Percentiles rank a stretch among this genome's conserved stretches.
Conservation (phyloP, 495 filamentous ascomycete species). For the Tuber melanosporum region DNA sequence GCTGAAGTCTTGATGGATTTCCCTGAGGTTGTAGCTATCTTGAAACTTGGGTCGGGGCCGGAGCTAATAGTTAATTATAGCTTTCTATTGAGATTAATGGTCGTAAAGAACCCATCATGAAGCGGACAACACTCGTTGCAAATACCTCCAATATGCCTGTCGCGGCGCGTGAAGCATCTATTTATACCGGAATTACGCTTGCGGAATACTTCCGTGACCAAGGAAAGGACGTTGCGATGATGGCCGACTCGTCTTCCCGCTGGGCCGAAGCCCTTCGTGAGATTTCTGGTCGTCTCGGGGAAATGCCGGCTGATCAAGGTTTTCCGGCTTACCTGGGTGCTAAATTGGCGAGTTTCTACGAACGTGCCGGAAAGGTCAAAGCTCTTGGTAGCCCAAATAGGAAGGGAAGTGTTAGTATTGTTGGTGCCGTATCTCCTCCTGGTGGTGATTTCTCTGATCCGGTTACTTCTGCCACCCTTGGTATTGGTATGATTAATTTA, state of each 20-base stretch:
- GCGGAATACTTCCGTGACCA: conserved; percentile 99
- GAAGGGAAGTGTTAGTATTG: conserved; percentile 89
- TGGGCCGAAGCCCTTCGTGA: conserved; percentile 99
- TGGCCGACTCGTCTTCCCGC: conserved; percentile 97
- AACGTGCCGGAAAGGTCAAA: conserved; percentile 83
- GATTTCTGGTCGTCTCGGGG: conserved; percentile 95
- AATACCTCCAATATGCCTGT: conserved; percentile 99
- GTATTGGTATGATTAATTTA: conserved; percentile 52
- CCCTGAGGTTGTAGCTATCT: conserved; percentile 56
- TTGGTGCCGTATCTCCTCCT: conserved; percentile 92
- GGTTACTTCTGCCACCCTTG: conserved; percentile 85
- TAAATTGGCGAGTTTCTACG: conserved; percentile 98
- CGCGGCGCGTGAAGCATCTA: conserved; percentile 95
- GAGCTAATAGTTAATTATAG: conserved; percentile 43
- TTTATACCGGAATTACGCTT: conserved; percentile 97
- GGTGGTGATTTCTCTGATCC: conserved; percentile 99
- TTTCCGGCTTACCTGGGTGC: conserved; percentile 96
- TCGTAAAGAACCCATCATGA: conserved; percentile 98
- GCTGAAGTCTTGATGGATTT: conserved; percentile 99
- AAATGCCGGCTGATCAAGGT: conserved; percentile 99
- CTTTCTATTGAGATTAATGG: conserved; percentile 84
- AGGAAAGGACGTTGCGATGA: conserved; percentile 97
- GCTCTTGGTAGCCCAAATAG: conserved; percentile 82
- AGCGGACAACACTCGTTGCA: conserved; percentile 94
- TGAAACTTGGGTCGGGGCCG: not conserved